Evolutionary conservation across 164 flowering plant species (phyloP).

Genomic region (Cinnamomum chago): DNA sequence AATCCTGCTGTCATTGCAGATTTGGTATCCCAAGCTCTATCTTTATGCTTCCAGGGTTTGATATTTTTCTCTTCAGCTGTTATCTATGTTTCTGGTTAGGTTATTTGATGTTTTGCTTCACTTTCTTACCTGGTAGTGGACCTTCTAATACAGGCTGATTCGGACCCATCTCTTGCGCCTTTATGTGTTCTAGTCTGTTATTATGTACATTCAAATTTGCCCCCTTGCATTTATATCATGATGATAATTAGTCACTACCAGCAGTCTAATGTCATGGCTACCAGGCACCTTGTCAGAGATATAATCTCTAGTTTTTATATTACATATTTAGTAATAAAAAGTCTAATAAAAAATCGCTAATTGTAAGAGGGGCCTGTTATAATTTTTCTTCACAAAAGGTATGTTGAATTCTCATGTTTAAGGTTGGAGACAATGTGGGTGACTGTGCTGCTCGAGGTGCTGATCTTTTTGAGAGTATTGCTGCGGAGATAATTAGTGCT

Average conservation of each 20-base stretch:
- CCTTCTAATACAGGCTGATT: slow-evolving; percentile 2
- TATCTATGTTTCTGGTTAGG: neutral
- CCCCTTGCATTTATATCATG: neutral
- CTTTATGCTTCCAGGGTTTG: neutral
- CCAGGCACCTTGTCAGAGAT: too few species aligned
- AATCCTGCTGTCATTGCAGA: slow-evolving; percentile 99
- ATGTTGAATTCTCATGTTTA: slow-evolving; percentile 12
- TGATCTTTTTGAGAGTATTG: slow-evolving; percentile 96
- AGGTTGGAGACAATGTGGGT: slow-evolving; percentile 99
- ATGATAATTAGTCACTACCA: neutral
- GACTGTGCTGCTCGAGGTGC: slow-evolving; percentile 99
- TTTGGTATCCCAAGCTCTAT: slow-evolving; percentile 51
- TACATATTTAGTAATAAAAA: too few species aligned
- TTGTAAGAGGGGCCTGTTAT: neutral
- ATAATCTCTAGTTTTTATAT: too few species aligned
- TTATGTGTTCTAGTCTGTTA: neutral
- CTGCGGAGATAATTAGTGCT: slow-evolving; percentile 96
- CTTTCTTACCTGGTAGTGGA: slow-evolving; percentile 1
- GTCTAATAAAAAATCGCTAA: too few species aligned
- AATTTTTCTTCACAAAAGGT: neutral
- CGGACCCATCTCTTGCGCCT: slow-evolving; percentile 1
- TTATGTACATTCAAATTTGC: neutral
- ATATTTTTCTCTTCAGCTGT: neutral
- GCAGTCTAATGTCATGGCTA: too few species aligned
- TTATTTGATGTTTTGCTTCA: neutral